Evolutionary conservation across 83 land plant genomes (phyloP), one percentile per base, ranked within the genome.

Genomic region (Picea mariana): DNA sequence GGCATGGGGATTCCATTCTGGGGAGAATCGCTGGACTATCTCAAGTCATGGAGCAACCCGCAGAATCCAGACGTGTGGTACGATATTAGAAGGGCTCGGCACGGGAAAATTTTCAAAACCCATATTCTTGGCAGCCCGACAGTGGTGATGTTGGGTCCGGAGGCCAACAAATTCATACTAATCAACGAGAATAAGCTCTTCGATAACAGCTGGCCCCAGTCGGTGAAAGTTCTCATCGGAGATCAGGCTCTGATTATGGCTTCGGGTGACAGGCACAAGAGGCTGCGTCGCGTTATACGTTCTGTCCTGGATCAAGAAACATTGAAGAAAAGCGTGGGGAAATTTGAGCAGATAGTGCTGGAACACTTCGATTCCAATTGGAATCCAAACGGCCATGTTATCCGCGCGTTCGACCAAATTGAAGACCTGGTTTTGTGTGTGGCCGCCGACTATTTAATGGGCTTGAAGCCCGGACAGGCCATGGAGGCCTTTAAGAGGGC

Each of bases 21-120:
- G 47, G 90, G 90, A 58, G 85, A 88, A 52, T 86, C 88, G 31
- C 79, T 88, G 52, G 66, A 23, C 20, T 80, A 83, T 27, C 84
- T 88, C 6, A 24, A 67, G 0, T 75, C 84, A 1, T 78, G 83
- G 82, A 75, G 77, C 31, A 24, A 73, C 24, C 47, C 31, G 7
- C 79, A 79, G 75, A 81, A 75, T 6, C 82, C 83, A 34, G 87
- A 86, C 38, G 42, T 81, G 24, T 88, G 87, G 85, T 59, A 83
- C 3, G 62, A 83, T 5, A 64, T 52, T 15, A 31, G 82, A 16
- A 58, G 67, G 26, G 59, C 31, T 1, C 64, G 78, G 59, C 82
- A 88, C 67, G 90, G 90, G n/a, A 78, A 83, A 3, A 49, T 88
- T 9, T 90, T 89, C 69, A 88, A 88, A 84, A 82, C 87, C 3